These are phyloP conservation scores for Zymoseptoria passerinii DNA, from an alignment of 2,329 filamentous ascomycete species.

Conservation along the genomic window DNA sequence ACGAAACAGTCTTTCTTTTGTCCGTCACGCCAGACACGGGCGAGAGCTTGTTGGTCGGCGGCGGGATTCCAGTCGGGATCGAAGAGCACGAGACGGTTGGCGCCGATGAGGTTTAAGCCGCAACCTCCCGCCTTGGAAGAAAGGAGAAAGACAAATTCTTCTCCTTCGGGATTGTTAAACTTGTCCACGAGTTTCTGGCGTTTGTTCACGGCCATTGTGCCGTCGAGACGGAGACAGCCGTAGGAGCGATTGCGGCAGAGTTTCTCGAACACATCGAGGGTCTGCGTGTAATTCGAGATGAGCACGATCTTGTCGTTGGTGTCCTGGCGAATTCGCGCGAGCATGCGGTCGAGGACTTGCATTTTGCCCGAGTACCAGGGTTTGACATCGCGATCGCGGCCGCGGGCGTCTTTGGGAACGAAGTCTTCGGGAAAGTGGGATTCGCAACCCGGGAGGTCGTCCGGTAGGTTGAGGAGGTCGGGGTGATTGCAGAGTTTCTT, in stretches of 20 bases:
- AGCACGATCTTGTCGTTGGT: conserved; percentile 99
- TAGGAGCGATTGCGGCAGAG: conserved; percentile 80
- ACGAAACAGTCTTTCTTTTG: conserved; percentile 99
- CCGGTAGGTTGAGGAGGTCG: conserved; percentile 73
- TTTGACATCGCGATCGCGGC: conserved; percentile 84
- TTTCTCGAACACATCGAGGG: conserved; percentile 85
- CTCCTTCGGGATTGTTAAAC: conserved; percentile 87
- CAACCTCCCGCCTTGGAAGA: conserved; percentile 96
- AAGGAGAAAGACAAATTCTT: conserved; percentile 90
- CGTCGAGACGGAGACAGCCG: conserved; percentile 80
- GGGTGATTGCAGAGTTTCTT: conserved; percentile 99
- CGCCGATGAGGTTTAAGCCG: conserved; percentile 89
- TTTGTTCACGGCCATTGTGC: conserved; percentile 96
- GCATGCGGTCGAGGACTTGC: conserved; percentile 90
- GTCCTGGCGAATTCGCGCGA: conserved; percentile 86
- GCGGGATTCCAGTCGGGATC: conserved; percentile 95
- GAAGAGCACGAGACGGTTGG: conserved; percentile 89
- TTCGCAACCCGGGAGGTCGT: conserved; percentile 83
- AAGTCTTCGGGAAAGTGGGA: conserved; percentile 75
- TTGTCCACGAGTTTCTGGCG: conserved; percentile 94
- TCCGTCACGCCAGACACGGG: conserved; percentile 95
- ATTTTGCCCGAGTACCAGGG: conserved; percentile 98
- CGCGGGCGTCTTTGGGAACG: conserved; percentile 75
- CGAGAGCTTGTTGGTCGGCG: conserved; percentile 91
- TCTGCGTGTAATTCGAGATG: conserved; percentile 97